Evolutionary conservation across 148 eudicot species (phyloP).

Genomic region (Camellia granthamiana): DNA sequence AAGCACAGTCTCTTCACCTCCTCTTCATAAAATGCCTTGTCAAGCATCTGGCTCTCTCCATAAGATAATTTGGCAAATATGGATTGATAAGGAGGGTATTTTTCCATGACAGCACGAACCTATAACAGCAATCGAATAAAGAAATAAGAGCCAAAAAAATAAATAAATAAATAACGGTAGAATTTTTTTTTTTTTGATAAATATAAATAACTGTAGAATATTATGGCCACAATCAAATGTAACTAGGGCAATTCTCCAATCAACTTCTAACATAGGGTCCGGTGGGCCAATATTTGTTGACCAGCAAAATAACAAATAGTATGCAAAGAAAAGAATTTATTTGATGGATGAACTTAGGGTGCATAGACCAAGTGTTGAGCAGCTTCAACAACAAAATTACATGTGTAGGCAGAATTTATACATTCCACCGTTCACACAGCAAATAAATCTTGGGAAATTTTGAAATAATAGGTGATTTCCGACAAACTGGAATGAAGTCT

Average conservation of each 20-base stretch:
- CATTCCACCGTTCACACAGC: no score
- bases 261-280: neutral
- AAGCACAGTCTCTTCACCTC: slow-evolving; percentile 97
- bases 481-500: no score
- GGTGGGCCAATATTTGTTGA: neutral
- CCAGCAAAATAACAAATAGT: neutral
- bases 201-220: neutral
- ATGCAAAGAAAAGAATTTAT: neutral
- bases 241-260: neutral
- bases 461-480: neutral
- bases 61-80: slow-evolving; percentile 80
- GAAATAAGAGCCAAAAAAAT: slow-evolving; percentile 7
- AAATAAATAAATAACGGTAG: neutral
- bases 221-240: neutral
- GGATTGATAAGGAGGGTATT: slow-evolving; percentile 86
- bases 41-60: slow-evolving; percentile 98
- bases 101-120: slow-evolving; percentile 97
- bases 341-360: no score
- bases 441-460: neutral
- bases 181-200: no score
- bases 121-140: slow-evolving; percentile 20
- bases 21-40: slow-evolving; percentile 97
- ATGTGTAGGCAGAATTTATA: no score
- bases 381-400: no score
- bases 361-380: no score